A percentile compares a stretch with the other conserved stretches of the same genome.
These are phyloP conservation scores for Apiospora sp. DNA, from an alignment of 2,329 filamentous ascomycete genomes.

Conservation along the genomic window DNA sequence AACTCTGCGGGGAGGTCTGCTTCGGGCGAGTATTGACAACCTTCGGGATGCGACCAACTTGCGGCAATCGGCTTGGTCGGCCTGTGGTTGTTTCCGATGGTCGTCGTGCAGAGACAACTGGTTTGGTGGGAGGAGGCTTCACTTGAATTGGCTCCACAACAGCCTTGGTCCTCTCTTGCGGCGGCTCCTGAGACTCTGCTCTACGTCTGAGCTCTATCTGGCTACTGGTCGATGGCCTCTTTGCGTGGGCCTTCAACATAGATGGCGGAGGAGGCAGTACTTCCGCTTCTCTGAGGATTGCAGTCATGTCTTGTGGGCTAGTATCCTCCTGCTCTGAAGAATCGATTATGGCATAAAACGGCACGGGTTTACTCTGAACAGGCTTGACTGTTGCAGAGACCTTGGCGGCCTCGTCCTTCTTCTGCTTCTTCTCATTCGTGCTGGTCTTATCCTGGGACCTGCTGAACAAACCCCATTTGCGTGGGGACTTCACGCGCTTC, in stretches of 20 bases:
- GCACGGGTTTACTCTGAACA: constrained; percentile 59
- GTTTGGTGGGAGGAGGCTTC: not conserved
- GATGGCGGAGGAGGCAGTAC: constrained; percentile 37
- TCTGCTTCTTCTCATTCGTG: constrained; percentile 45
- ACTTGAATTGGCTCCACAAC: not conserved
- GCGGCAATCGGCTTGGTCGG: constrained; percentile 72
- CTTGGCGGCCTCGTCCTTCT: constrained; percentile 42
- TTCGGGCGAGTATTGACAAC: constrained; percentile 76
- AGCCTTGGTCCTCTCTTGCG: not conserved
- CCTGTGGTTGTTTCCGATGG: constrained; percentile 28
- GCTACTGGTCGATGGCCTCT: constrained; percentile 32
- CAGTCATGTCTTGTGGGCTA: constrained; percentile 50
- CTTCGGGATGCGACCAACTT: constrained; percentile 86
- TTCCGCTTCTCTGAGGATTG: constrained; percentile 60
- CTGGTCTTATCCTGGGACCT: constrained; percentile 57
- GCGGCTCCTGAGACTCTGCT: not conserved
- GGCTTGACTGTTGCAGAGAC: constrained; percentile 59
- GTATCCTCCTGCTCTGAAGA: constrained; percentile 60
- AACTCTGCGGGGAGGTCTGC: constrained; percentile 77
- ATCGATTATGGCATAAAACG: constrained; percentile 70
- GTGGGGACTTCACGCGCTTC: constrained; percentile 62
- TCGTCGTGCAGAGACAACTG: not conserved
- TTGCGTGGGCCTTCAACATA: constrained; percentile 23
- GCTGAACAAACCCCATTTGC: constrained; percentile 71
- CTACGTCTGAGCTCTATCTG: constrained; percentile 18